Evolutionary conservation across 1,139 yeast genomes (phyloP), one percentile per base, ranked within the genome.

Genomic region (Williopsis jadinii): DNA sequence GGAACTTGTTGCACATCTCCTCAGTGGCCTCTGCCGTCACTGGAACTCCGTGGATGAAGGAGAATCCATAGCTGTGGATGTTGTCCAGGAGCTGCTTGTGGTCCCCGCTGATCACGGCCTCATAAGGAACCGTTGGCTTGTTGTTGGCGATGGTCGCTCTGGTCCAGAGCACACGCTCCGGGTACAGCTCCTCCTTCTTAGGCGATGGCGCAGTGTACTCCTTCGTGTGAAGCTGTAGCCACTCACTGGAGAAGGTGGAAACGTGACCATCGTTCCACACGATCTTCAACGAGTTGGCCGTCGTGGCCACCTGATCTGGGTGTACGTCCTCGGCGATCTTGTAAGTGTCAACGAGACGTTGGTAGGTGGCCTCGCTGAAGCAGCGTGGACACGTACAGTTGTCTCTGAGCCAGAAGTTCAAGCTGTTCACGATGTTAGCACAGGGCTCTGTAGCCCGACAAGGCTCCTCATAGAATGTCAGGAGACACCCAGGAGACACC

Each of bases 331-430:
- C 68, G 14, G 75, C 72, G 8, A 58, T 53, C 11, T 61, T 58
- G 48, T 79, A 79, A 10, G 85, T 76, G 53, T 80, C 77, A 38
- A 78, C 67, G 14, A 80, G 62, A 37, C 90, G 62, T 59, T 83
- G 92, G 52, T 76, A 78, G 26, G 90, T 83, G 39, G 65, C 60
- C 3, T 71, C 65, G 53, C 76, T 81, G 61, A 70, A 78, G 59
- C 87, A 80, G 26, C 67, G 53, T n/a, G 64, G 61, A 52, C 87
- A 80, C 45, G 74, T 84, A 54, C 90, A 83, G 52, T 76, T 73
- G 58, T 83, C 92, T 39, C 90, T 65, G 28, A 83, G 66, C 88
- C 88, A 82, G 42, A 82, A 30, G 38, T 49, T 41, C 67, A 58
- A 43, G 33, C 52, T 49, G 33, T 30, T 13, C 6, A 11, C 1